Evolutionary conservation across 202 grass and related monocot genomes (phyloP), one percentile per base, ranked within the genome.

Genomic region (Zoysia matrella): DNA sequence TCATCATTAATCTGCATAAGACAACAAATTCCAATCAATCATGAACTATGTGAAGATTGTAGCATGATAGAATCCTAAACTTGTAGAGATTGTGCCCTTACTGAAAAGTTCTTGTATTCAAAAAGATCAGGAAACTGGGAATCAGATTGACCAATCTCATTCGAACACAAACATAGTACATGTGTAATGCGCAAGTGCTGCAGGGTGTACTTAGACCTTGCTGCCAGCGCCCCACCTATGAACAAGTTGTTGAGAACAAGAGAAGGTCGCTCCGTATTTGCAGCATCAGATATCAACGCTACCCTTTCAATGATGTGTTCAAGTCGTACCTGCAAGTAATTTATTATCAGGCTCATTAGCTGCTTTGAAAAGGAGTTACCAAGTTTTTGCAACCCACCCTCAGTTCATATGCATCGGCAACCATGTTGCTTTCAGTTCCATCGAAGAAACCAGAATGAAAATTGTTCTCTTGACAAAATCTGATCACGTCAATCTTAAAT

Each of bases 61-160:
- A 13, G 12, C 44, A 73, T 4, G 30, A 67, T 6, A 12, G n/a
- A 72, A 52, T 83, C 43, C 60, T 82, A 78, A 73, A 80, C 76
- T 43, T 40, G 40, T 45, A 78, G 45, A 83, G 43, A 77, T 64
- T 60, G 76, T 43, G 83, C 52, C 74, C 90, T 87, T 95, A 93
- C 95, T 62, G 92, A 98, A 62, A 98, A 95, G 90, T 98, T 95
- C 79, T 92, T 93, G 87, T 98, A 98, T 71, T 93, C 69, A 67
- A 98, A 98, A 90, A 93, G 80, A 75, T 92, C 87, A 61, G 85
- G 96, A 85, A 86, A 98, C 46, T 98, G 96, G 62, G 96, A 93
- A 98, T 95, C 92, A n/a, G 95, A 98, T 88, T 95, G 95, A 65
- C 95, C 95, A 85, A 95, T 95, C 87, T 98, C 95, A 86, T 98